Conservation (phyloP, 2,329 filamentous ascomycete species). For the Gyromitra esculenta region DNA sequence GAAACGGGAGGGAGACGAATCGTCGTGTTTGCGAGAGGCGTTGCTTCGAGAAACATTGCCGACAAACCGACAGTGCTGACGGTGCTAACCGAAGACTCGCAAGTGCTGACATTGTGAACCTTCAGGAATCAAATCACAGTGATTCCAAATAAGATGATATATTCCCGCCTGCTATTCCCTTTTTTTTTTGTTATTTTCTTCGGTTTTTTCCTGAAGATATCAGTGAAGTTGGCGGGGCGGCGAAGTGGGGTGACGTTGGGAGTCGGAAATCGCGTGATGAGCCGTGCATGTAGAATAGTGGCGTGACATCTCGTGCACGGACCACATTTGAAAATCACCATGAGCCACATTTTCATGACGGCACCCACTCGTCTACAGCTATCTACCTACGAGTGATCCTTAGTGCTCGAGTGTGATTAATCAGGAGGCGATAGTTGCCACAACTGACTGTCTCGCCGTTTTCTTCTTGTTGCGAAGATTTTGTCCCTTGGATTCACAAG, state of each 20-base stretch:
- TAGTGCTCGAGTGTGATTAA: neutral
- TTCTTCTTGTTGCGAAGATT: neutral
- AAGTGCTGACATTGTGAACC: conserved; percentile 27
- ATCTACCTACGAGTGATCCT: neutral
- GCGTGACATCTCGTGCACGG: conserved; percentile 11
- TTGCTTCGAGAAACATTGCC: conserved; percentile 40
- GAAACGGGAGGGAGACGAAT: conserved; percentile 16
- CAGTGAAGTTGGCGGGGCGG: conserved; percentile 8
- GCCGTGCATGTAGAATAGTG: conserved; percentile 28
- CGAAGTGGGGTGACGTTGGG: conserved; percentile 37
- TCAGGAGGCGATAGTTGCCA: neutral
- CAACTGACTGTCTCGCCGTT: no score
- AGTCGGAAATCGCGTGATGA: conserved; percentile 38
- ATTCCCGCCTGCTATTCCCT: neutral
- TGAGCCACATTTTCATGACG: neutral
- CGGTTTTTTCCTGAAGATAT: neutral
- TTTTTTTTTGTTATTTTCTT: neutral
- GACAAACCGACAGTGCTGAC: conserved; percentile 20
- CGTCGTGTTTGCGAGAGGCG: conserved; percentile 13
- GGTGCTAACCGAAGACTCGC: conserved; percentile 29
- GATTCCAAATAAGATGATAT: neutral
- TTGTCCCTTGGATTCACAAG: neutral
- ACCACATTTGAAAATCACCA: neutral
- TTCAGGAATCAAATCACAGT: neutral
- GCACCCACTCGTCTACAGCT: neutral